A percentile compares a stretch with the other conserved stretches of the same genome.
phyloP scores from a whole-genome alignment of 345 rosid genomes.

The Mercurialis annua region DNA sequence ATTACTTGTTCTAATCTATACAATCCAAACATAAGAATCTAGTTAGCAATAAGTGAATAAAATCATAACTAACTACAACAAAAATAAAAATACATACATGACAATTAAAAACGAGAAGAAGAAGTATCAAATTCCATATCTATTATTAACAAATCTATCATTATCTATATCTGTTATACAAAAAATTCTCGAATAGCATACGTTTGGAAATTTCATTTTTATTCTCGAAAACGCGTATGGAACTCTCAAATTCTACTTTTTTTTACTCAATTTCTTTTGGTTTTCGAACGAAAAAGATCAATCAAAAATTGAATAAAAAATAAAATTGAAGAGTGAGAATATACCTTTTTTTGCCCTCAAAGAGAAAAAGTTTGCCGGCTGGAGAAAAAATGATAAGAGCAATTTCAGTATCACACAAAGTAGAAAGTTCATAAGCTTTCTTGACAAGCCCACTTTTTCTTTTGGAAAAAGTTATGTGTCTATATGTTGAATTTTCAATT shows the following conservation, averaged over 20 bases:
- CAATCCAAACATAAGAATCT: neutral
- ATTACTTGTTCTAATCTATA: slow-evolving; percentile 10
- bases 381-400: slow-evolving; percentile 29
- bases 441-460: slow-evolving; percentile 34
- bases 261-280: too few relatives aligned
- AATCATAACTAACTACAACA: neutral
- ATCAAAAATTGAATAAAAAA: too few relatives aligned
- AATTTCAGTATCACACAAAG: slow-evolving; percentile 28
- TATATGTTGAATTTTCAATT: slow-evolving; percentile 20
- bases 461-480: slow-evolving; percentile 28
- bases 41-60: neutral
- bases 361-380: slow-evolving; percentile 30
- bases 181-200: too few relatives aligned
- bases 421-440: slow-evolving; percentile 36
- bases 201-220: too few relatives aligned
- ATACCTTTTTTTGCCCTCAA: slow-evolving; percentile 26
- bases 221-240: too few relatives aligned
- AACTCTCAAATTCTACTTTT: too few relatives aligned
- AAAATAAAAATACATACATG: neutral
- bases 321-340: neutral
- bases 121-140: too few relatives aligned
- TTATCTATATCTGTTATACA: too few relatives aligned
- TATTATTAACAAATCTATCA: too few relatives aligned
- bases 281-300: too few relatives aligned
- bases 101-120: neutral